Conservation (phyloP, 116 monocot species). For the Papilionanthe hybrid region DNA sequence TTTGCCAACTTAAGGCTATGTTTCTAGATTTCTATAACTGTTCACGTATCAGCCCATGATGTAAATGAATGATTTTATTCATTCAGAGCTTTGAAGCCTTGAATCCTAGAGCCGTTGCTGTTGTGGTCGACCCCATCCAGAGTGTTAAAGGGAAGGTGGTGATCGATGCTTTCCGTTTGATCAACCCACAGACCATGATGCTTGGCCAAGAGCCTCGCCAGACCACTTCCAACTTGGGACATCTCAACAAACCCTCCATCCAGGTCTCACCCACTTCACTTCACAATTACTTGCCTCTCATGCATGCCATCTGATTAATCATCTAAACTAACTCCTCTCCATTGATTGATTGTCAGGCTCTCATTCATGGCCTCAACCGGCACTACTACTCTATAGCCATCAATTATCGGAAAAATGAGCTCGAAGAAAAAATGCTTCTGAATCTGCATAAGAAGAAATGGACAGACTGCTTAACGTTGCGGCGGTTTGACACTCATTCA, state of each 20-base stretch:
- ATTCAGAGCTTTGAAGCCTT: slow-evolving; percentile 89
- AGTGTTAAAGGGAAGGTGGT: slow-evolving; percentile 99
- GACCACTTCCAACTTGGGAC: slow-evolving; percentile 88
- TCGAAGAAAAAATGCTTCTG: slow-evolving; percentile 89
- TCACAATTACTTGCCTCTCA: too few species aligned
- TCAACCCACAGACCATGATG: slow-evolving; percentile 98
- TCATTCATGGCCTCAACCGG: slow-evolving; percentile 87
- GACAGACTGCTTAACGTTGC: slow-evolving; percentile 76
- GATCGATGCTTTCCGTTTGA: slow-evolving; percentile 96
- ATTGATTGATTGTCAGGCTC: slow-evolving; percentile 32
- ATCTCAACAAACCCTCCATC: slow-evolving; percentile 91
- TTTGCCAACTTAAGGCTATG: too few species aligned
- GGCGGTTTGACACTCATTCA: slow-evolving; percentile 72
- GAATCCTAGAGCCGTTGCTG: slow-evolving; percentile 93
- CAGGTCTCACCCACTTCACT: slow-evolving; percentile 30
- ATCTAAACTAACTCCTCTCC: background rate
- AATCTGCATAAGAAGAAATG: slow-evolving; percentile 90
- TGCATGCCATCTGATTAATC: background rate
- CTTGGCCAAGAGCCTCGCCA: slow-evolving; percentile 96
- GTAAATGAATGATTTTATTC: too few species aligned
- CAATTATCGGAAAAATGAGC: slow-evolving; percentile 59
- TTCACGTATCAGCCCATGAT: too few species aligned
- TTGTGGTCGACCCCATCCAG: slow-evolving; percentile 90
- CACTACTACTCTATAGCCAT: slow-evolving; percentile 97
- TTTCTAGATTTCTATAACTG: too few species aligned